phyloP scores from a whole-genome alignment of 352 stramenopile species.

The Phytophthora tentaculata region DNA sequence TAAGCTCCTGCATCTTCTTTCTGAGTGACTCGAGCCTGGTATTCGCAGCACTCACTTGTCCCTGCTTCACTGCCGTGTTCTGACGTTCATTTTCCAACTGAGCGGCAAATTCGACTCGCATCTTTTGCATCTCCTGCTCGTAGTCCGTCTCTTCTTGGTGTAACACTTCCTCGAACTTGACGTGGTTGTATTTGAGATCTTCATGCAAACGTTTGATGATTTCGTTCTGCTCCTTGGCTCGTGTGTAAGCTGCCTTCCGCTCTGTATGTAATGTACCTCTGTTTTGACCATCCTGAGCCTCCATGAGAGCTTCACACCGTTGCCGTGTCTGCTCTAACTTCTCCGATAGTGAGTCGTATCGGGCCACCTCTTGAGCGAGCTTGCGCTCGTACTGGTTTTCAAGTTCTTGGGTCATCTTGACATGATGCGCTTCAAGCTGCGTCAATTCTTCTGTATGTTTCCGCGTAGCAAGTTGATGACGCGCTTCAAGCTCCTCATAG shows the following conservation, averaged over 20 bases:
- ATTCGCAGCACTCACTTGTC: conserved; percentile 75
- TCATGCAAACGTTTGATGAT: conserved; percentile 87
- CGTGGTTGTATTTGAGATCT: conserved; percentile 86
- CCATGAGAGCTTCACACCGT: conserved; percentile 87
- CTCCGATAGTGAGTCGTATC: conserved; percentile 90
- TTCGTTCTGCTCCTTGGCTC: conserved; percentile 82
- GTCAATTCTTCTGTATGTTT: conserved; percentile 85
- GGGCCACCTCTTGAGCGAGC: conserved; percentile 85
- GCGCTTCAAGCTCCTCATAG: conserved; percentile 82
- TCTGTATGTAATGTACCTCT: conserved; percentile 66
- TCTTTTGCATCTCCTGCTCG: conserved; percentile 70
- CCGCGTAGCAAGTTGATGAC: conserved; percentile 67
- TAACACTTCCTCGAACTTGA: conserved; percentile 86
- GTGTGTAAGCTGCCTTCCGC: conserved; percentile 63
- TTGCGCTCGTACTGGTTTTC: conserved; percentile 95
- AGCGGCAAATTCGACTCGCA: conserved; percentile 62
- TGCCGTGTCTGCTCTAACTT: conserved; percentile 90
- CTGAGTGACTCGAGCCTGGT: conserved; percentile 84
- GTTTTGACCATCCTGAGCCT: conserved; percentile 77
- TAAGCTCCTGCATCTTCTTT: conserved; percentile 89
- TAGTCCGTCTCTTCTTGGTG: conserved; percentile 85
- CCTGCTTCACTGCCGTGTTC: conserved; percentile 83
- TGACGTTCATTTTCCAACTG: conserved; percentile 78
- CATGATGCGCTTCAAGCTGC: conserved; percentile 75
- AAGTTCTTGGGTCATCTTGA: conserved; percentile 88